phyloP scores from a whole-genome alignment of 1,284 basidiomycete genomes.

The Ustilago tritici region DNA sequence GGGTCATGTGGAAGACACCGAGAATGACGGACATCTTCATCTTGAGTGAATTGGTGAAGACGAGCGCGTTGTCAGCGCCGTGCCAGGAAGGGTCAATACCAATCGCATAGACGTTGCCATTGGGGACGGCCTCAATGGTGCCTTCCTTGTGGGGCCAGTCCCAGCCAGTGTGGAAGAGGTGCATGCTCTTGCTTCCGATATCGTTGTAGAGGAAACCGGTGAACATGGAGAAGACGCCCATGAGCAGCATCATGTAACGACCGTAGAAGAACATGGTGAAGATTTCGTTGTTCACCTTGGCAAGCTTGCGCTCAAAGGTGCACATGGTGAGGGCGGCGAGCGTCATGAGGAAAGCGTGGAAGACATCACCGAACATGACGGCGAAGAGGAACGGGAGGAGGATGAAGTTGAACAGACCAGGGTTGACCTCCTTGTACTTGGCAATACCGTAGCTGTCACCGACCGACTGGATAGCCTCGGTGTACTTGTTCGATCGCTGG shows the following conservation, averaged over 20 bases:
- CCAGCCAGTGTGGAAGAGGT: slow-evolving; percentile 91
- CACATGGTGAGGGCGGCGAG: slow-evolving; percentile 86
- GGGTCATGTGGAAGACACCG: slow-evolving; percentile 98
- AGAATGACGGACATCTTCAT: slow-evolving; percentile 99
- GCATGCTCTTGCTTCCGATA: slow-evolving; percentile 93
- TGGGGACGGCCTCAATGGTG: slow-evolving; percentile 70
- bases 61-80: slow-evolving; percentile 87
- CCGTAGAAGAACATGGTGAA: slow-evolving; percentile 92
- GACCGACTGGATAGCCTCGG: slow-evolving; percentile 95
- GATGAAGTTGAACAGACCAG: slow-evolving; percentile 91
- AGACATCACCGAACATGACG: slow-evolving; percentile 99
- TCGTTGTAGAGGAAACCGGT: slow-evolving; percentile 99
- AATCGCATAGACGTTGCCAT: slow-evolving; percentile 82
- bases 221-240: slow-evolving; percentile 92
- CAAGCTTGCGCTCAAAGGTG: slow-evolving; percentile 82
- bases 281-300: slow-evolving; percentile 86
- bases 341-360: slow-evolving; percentile 89
- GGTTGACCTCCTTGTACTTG: slow-evolving; percentile 96
- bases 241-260: slow-evolving; percentile 97
- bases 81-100: slow-evolving; percentile 97
- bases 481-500: slow-evolving; percentile 95
- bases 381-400: slow-evolving; percentile 99
- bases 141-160: slow-evolving; percentile 75
- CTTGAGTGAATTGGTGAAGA: slow-evolving; percentile 99
- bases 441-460: slow-evolving; percentile 98